Conservation (phyloP, 1,139 yeast species). For the Kazachstania sp. region DNA sequence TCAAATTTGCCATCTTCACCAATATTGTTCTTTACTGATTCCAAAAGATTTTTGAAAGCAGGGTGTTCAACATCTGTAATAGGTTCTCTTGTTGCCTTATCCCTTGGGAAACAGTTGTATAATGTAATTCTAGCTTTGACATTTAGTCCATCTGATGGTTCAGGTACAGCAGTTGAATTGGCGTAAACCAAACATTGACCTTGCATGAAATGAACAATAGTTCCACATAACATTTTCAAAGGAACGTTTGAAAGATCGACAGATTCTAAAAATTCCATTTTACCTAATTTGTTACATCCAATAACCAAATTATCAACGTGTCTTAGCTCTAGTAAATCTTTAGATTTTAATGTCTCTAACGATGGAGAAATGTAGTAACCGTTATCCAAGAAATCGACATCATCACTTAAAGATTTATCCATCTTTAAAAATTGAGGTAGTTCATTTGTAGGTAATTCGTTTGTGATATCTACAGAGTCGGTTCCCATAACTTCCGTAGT, state of each 20-base stretch:
- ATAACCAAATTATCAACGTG: conserved; percentile 58
- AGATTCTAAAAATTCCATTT: conserved; percentile 65
- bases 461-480: not conserved
- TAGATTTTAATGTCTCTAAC: conserved; percentile 48
- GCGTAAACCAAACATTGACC: conserved; percentile 70
- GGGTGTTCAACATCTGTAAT: conserved; percentile 74
- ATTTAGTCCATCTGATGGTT: conserved; percentile 76
- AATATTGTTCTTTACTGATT: conserved; percentile 52
- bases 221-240: conserved; percentile 57
- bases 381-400: conserved; percentile 43
- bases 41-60: conserved; percentile 58
- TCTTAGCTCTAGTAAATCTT: conserved; percentile 56
- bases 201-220: conserved; percentile 50
- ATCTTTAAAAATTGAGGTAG: not conserved
- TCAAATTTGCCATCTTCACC: conserved; percentile 57
- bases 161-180: conserved; percentile 52
- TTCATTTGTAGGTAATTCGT: not conserved
- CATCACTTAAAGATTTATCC: conserved; percentile 27
- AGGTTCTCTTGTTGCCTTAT: conserved; percentile 64
- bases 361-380: conserved; percentile 90
- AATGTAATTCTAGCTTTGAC: conserved; percentile 64
- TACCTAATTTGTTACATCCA: conserved; percentile 76
- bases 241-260: conserved; percentile 71
- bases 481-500: too few relatives aligned
- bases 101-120: conserved; percentile 69